Conservation (phyloP, 768 basidiomycete species). For the Podaxis mareebaensis region DNA sequence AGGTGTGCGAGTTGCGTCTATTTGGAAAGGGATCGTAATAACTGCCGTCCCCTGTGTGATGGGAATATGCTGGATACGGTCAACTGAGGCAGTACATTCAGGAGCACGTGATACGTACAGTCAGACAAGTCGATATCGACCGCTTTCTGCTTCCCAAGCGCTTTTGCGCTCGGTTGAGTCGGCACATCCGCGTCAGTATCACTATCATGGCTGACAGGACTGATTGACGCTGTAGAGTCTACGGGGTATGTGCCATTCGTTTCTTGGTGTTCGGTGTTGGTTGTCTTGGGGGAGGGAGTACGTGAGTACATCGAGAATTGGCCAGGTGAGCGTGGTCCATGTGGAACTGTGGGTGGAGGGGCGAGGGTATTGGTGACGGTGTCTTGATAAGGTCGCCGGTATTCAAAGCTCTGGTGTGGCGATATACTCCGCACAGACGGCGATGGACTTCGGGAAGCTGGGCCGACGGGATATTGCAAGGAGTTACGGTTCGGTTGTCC, state of each 20-base stretch:
- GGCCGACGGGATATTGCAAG: constrained; percentile 29
- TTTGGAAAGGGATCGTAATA: not conserved
- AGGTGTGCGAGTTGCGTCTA: constrained; percentile 7
- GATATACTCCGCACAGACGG: constrained; percentile 38
- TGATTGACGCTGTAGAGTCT: not conserved
- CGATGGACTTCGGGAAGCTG: constrained; percentile 45
- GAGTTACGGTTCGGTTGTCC: constrained; percentile 33
- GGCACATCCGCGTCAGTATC: constrained; percentile 35
- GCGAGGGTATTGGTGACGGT: constrained; percentile 40
- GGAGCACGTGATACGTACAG: constrained; percentile 34
- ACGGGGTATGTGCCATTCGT: constrained; percentile 8
- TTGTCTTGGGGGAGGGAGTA: constrained; percentile 69
- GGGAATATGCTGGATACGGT: constrained; percentile 8
- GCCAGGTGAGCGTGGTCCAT: constrained; percentile 69
- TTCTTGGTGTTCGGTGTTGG: constrained; percentile 19
- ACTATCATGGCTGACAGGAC: not conserved
- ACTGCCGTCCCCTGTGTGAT: not conserved
- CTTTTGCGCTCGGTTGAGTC: constrained; percentile 79
- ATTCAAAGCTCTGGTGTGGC: constrained; percentile 20
- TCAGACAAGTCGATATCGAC: constrained; percentile 46
- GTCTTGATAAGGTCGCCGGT: constrained; percentile 22
- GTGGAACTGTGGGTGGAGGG: constrained; percentile 67
- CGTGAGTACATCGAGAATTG: constrained; percentile 50
- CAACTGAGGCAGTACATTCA: not conserved
- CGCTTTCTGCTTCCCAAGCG: constrained; percentile 80